Conservation (phyloP, 2,329 filamentous ascomycete genomes). For the Cryphonectria japonica region DNA sequence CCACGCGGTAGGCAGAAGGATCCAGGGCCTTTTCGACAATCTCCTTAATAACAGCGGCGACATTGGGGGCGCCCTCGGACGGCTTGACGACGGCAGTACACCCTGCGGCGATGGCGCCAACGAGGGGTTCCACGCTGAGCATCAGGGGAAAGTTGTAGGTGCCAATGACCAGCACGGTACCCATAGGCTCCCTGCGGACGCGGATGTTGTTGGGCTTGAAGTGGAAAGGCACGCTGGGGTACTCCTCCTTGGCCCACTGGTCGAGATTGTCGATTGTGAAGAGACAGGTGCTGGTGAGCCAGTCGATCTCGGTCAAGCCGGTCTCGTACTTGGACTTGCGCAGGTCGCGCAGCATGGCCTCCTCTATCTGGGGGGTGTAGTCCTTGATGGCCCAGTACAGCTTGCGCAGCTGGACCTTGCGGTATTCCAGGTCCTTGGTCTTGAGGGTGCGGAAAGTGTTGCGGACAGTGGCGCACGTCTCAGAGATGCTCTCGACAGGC, state of each 20-base stretch:
- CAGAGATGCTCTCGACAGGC: conserved; percentile 66
- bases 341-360: conserved; percentile 78
- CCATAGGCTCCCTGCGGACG: conserved; percentile 86
- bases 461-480: conserved; percentile 63
- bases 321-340: conserved; percentile 78
- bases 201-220: conserved; percentile 73
- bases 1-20: conserved; percentile 71
- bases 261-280: conserved; percentile 78
- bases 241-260: conserved; percentile 83
- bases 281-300: conserved; percentile 80
- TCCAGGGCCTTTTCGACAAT: conserved; percentile 79
- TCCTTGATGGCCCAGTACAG: conserved; percentile 93
- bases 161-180: conserved; percentile 81
- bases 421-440: conserved; percentile 81
- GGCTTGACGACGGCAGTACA: conserved; percentile 92
- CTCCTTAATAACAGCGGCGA: conserved; percentile 78
- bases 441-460: conserved; percentile 76
- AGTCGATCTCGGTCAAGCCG: conserved; percentile 73
- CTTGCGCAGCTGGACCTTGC: conserved; percentile 84
- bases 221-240: conserved; percentile 65
- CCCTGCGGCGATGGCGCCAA: conserved; percentile 90
- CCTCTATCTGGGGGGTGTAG: conserved; percentile 70
- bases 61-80: conserved; percentile 77
- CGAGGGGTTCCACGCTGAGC: conserved; percentile 74
- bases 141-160: conserved; percentile 94